Evolutionary conservation across 2,329 filamentous ascomycete species (phyloP).

Genomic region (Neofusicoccum sp.): DNA sequence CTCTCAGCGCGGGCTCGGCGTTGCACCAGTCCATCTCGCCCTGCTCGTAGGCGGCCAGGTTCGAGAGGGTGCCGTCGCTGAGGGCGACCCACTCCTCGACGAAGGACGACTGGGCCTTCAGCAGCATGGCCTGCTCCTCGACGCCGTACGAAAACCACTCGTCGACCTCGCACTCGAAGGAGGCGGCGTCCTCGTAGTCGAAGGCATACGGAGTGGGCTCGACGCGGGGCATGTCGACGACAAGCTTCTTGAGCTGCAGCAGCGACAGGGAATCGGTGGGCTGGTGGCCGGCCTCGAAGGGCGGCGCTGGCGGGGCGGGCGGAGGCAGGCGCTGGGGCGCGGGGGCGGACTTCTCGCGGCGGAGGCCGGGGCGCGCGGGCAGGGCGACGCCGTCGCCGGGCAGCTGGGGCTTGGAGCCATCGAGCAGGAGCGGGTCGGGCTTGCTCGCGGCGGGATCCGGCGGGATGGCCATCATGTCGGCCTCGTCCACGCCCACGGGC

Average conservation of each 20-base stretch:
- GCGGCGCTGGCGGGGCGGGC: slow-evolving; percentile 36
- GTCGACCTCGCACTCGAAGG: slow-evolving; percentile 82
- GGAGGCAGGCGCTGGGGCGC: slow-evolving; percentile 45
- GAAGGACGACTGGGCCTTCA: slow-evolving; percentile 73
- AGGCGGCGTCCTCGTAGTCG: slow-evolving; percentile 51
- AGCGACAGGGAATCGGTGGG: slow-evolving; percentile 47
- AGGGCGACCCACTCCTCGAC: slow-evolving; percentile 64
- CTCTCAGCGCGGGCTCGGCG: slow-evolving; percentile 55
- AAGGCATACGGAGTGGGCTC: slow-evolving; percentile 71
- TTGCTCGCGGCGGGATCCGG: slow-evolving; percentile 35
- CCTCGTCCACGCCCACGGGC: slow-evolving; percentile 37
- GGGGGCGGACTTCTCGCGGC: slow-evolving; percentile 40
- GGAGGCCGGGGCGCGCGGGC: slow-evolving; percentile 38
- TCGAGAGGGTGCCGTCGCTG: slow-evolving; percentile 47
- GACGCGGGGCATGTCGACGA: slow-evolving; percentile 43
- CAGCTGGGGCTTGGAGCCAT: slow-evolving; percentile 19
- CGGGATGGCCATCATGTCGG: slow-evolving; percentile 34
- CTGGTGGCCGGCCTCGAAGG: slow-evolving; percentile 29
- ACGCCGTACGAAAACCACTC: slow-evolving; percentile 97
- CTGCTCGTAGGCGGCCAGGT: slow-evolving; percentile 39
- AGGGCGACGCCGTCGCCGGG: slow-evolving; percentile 26
- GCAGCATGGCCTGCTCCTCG: slow-evolving; percentile 77
- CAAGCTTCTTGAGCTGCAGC: slow-evolving; percentile 46
- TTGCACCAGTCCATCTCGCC: slow-evolving; percentile 64
- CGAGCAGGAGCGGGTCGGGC: slow-evolving; percentile 31